Base-by-base conservation (phyloP, 2,329 filamentous ascomycete genomes). In the Tolypocladium paradoxum region DNA sequence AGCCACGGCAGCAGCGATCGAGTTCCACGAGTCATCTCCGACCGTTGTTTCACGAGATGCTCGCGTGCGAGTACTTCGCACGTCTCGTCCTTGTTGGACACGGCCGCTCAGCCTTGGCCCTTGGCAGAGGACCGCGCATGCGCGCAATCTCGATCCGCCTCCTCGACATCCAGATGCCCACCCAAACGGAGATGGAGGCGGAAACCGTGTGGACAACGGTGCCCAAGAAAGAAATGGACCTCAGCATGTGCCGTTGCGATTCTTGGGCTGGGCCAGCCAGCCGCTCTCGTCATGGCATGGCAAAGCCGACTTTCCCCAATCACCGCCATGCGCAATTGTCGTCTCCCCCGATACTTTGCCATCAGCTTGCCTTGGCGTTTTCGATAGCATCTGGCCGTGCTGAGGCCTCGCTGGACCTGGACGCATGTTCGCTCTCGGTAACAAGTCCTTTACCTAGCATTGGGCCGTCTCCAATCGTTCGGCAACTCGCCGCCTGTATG, bases 71-170 rank as follows among this genome's bases (percentile, higher is more conserved):
- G 29, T 29, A 5, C 29, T 7, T 7, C 6, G 29, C 6, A 29
- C 4, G 4, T 29, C 6, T n/a, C n/a, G n/a, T n/a, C n/a, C n/a
- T n/a, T n/a, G 5, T 29, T 29, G 29, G 29, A 27, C 11, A 16
- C 22, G 16, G 24, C 8, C 16, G 45, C 45, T 47, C 45, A 16
- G 24, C 18, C 4, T 27, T n/a, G n/a, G n/a, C n/a, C n/a, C 6
- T 36, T 12, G n/a, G 12, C 37, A 31, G 22, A 29, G 20, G 37
- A 20, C 49, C 36, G 12, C 35, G 12, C 40, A 18, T 38, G 11
- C 38, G 45, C 27, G 45, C 20, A 56, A 58, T 58, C 56, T 58
- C 57, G 56, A 59, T 56, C 36, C 33, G 43, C 18, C 33, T 45
- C 36, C 18, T 36, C 34, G 43, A 20, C 46, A 24, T 24, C 20